phyloP scores from a whole-genome alignment of 1,139 yeast species.

The Geotrichum citri-aurantii region DNA sequence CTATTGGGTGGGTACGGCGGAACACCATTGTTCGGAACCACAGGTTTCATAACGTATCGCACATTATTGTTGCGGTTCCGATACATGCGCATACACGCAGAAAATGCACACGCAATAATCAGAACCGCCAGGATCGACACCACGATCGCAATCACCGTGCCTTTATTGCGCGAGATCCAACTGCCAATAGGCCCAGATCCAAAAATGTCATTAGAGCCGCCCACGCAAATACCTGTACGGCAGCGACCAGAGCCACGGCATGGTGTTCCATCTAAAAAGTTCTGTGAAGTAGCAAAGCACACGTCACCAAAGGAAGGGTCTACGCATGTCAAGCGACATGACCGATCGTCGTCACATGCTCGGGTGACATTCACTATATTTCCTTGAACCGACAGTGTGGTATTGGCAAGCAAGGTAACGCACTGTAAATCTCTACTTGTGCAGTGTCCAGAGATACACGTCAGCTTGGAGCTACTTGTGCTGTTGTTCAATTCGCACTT shows the following conservation, averaged over 20 bases:
- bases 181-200: conserved; percentile 16
- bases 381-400: conserved; percentile 27
- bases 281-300: conserved; percentile 33
- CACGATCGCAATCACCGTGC: conserved; percentile 22
- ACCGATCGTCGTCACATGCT: conserved; percentile 32
- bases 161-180: conserved; percentile 19
- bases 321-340: conserved; percentile 34
- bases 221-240: conserved; percentile 33
- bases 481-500: conserved; percentile 26
- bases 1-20: neutral
- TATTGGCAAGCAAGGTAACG: conserved; percentile 30
- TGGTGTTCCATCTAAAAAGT: conserved; percentile 39
- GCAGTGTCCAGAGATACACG: conserved; percentile 39
- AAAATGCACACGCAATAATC: conserved; percentile 15
- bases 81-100: conserved; percentile 12
- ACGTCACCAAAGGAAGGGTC: conserved; percentile 28
- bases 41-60: neutral
- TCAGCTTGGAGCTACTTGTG: conserved; percentile 22
- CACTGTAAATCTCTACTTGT: conserved; percentile 38
- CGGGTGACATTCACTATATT: conserved; percentile 27
- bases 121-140: conserved; percentile 17
- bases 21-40: neutral
- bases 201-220: conserved; percentile 22
- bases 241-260: conserved; percentile 35
- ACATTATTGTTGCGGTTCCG: conserved; percentile 3